Evolutionary conservation across 495 filamentous ascomycete species (phyloP).

Genomic region (Symbiotaphrina buchneri): DNA sequence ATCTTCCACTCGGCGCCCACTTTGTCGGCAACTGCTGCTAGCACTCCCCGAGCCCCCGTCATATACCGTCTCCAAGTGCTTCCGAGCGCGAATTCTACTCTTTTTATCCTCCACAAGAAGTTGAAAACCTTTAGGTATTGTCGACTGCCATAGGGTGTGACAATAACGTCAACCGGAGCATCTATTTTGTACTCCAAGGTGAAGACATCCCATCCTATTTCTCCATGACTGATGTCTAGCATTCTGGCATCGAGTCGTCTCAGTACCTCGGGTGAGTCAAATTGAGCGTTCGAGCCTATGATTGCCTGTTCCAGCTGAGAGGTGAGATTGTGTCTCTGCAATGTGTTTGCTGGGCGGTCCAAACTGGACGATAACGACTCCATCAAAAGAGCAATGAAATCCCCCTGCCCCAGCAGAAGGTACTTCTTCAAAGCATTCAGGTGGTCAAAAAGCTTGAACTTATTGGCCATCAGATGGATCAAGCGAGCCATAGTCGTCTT

Average conservation of each 20-base stretch:
- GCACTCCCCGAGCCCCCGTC: slow-evolving; percentile 80
- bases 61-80: slow-evolving; percentile 91
- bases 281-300: slow-evolving; percentile 90
- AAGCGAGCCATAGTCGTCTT: slow-evolving; percentile 91
- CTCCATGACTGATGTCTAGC: slow-evolving; percentile 84
- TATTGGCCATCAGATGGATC: slow-evolving; percentile 80
- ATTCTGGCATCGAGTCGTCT: slow-evolving; percentile 86
- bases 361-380: slow-evolving; percentile 81
- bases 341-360: slow-evolving; percentile 82
- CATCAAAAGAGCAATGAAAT: slow-evolving; percentile 96
- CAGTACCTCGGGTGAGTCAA: slow-evolving; percentile 80
- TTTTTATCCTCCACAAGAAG: slow-evolving; percentile 95
- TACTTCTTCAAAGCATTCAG: slow-evolving; percentile 85
- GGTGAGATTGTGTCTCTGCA: slow-evolving; percentile 88
- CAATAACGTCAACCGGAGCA: slow-evolving; percentile 89
- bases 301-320: slow-evolving; percentile 96
- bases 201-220: slow-evolving; percentile 99
- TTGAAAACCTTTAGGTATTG: slow-evolving; percentile 99
- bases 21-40: slow-evolving; percentile 56
- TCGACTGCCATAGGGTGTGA: slow-evolving; percentile 80
- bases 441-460: slow-evolving; percentile 87
- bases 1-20: slow-evolving; percentile 74
- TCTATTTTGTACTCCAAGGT: slow-evolving; percentile 98
- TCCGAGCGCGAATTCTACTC: slow-evolving; percentile 81
- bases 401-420: slow-evolving; percentile 80